Percentiles rank a stretch among this genome's conserved stretches.
phyloP scores from a whole-genome alignment of 805 yeast genomes.

The Priceomyces castillae region DNA sequence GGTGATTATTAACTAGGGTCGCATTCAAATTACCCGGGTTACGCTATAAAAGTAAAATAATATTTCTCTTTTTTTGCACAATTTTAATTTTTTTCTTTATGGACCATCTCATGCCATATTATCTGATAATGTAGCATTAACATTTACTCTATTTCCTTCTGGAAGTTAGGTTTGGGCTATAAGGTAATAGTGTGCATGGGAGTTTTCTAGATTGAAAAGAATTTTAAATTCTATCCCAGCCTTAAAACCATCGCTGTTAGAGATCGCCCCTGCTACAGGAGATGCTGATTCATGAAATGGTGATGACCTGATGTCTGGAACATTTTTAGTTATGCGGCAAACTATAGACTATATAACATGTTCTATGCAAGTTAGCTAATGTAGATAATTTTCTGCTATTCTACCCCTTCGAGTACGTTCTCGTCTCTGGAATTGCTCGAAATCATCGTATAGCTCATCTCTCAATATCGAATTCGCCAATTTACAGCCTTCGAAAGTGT shows the following conservation, averaged over 20 bases:
- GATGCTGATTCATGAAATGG: constrained; percentile 87
- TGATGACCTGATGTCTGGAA: constrained; percentile 92
- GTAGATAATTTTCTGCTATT: constrained; percentile 41
- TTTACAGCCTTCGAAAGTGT: constrained; percentile 21
- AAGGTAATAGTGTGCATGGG: constrained; percentile 14
- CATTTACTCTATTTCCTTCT: constrained; percentile 3
- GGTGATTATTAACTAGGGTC: not conserved
- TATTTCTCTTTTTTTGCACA: not conserved
- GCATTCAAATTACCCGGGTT: not conserved
- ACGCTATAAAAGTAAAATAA: not conserved
- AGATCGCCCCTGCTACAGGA: constrained; percentile 68
- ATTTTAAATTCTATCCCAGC: constrained; percentile 42
- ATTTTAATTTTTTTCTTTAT: constrained; percentile 5
- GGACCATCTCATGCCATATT: constrained; percentile 7
- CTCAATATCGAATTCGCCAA: constrained; percentile 30
- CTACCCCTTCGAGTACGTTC: constrained; percentile 41
- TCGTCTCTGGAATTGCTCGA: constrained; percentile 28
- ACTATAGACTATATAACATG: constrained; percentile 1
- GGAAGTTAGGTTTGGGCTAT: constrained; percentile 17
- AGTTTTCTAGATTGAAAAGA: constrained; percentile 23
- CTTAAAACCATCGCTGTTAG: constrained; percentile 98
- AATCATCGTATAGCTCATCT: constrained; percentile 26
- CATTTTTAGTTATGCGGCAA: constrained; percentile 35
- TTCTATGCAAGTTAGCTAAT: constrained; percentile 4
- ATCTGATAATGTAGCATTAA: constrained; percentile 9